These are phyloP conservation scores for Fusarium sp. DNA, from an alignment of 2,329 filamentous ascomycete genomes.

Conservation along the genomic window DNA sequence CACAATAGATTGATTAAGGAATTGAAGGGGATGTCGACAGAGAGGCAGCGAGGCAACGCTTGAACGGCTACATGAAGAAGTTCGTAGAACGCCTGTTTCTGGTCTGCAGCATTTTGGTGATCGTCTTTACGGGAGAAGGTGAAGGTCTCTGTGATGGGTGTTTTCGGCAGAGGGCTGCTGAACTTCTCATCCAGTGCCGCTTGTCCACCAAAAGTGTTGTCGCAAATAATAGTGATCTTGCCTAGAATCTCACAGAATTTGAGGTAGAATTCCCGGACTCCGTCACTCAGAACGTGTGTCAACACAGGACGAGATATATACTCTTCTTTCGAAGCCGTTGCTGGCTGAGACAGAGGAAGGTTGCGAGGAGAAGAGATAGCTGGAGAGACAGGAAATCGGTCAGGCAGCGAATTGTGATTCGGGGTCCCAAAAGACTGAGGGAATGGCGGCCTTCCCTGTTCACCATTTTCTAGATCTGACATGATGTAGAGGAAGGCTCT, in stretches of 20 bases:
- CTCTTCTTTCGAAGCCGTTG: conserved; percentile 63
- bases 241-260: conserved; percentile 95
- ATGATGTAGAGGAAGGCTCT: conserved; percentile 93
- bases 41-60: conserved; percentile 92
- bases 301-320: conserved; percentile 73
- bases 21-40: conserved; percentile 90
- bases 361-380: conserved; percentile 53
- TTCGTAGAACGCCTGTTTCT: conserved; percentile 95
- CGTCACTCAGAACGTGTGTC: conserved; percentile 75
- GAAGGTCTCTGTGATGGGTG: conserved; percentile 93
- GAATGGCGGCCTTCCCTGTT: conserved; percentile 82
- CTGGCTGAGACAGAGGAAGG: conserved; percentile 42
- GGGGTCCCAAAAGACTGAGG: conserved; percentile 71
- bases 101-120: conserved; percentile 75
- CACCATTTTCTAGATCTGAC: conserved; percentile 88
- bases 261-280: conserved; percentile 84
- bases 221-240: conserved; percentile 95
- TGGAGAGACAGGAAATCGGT: conserved; percentile 60
- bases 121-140: conserved; percentile 89
- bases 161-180: conserved; percentile 86
- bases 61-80: conserved; percentile 95
- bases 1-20: conserved; percentile 94
- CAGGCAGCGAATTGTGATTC: conserved; percentile 50
- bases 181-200: conserved; percentile 97
- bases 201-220: conserved; percentile 96